phyloP scores from a whole-genome alignment of 495 filamentous ascomycete genomes.

The Penicillium paxilli region DNA sequence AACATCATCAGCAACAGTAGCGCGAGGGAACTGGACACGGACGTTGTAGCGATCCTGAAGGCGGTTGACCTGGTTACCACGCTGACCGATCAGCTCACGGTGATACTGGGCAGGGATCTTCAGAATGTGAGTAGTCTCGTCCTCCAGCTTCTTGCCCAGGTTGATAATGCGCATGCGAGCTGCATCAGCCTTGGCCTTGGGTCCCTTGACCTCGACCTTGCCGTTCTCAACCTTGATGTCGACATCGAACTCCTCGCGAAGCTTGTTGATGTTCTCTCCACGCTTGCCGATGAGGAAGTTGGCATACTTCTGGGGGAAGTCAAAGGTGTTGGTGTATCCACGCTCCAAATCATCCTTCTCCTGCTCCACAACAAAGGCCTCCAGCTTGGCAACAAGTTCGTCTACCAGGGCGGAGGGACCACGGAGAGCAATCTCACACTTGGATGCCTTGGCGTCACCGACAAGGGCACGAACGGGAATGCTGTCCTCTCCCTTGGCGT shows the following conservation, averaged over 20 bases:
- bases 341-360: slow-evolving; percentile 86
- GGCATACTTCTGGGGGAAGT: slow-evolving; percentile 91
- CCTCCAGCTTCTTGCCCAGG: slow-evolving; percentile 76
- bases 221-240: slow-evolving; percentile 85
- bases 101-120: slow-evolving; percentile 90
- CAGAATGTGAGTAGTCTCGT: slow-evolving; percentile 80
- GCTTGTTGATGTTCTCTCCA: slow-evolving; percentile 90
- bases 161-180: slow-evolving; percentile 74
- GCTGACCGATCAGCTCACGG: slow-evolving; percentile 68
- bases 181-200: slow-evolving; percentile 76
- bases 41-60: slow-evolving; percentile 86
- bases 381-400: slow-evolving; percentile 65
- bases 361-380: slow-evolving; percentile 77
- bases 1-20: slow-evolving; percentile 64
- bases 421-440: slow-evolving; percentile 64
- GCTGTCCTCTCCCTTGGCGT: slow-evolving; percentile 58
- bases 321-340: slow-evolving; percentile 78
- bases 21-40: slow-evolving; percentile 89
- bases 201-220: slow-evolving; percentile 71
- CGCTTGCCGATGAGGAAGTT: slow-evolving; percentile 90
- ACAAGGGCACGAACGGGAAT: slow-evolving; percentile 73
- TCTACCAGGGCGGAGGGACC: slow-evolving; percentile 73
- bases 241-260: slow-evolving; percentile 96
- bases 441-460: slow-evolving; percentile 40
- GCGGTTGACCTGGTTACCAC: slow-evolving; percentile 64